phyloP scores from a whole-genome alignment of 169 alveolate species.

The Eimeria brunetti region DNA sequence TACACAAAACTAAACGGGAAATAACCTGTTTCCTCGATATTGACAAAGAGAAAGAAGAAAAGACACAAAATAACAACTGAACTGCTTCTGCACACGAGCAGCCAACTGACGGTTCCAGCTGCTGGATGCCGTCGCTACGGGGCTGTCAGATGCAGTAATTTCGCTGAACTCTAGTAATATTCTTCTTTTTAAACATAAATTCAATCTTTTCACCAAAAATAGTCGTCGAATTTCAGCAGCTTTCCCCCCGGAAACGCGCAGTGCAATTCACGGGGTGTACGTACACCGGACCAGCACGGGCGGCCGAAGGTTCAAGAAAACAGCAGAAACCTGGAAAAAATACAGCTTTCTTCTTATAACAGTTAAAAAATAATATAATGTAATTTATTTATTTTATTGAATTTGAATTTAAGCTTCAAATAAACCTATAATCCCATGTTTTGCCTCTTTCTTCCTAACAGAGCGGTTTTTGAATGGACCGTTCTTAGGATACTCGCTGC shows the following conservation, averaged over 20 bases:
- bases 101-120: too few species aligned
- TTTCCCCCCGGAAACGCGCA: background rate
- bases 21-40: background rate
- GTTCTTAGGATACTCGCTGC: background rate
- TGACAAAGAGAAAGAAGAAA: background rate
- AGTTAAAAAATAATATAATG: too few species aligned
- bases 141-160: background rate
- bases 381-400: too few species aligned
- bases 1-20: background rate
- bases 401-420: too few species aligned
- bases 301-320: too few species aligned
- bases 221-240: background rate
- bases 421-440: too few species aligned
- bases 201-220: background rate
- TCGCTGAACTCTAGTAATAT: background rate
- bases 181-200: background rate
- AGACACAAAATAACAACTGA: background rate
- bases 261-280: background rate
- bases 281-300: constrained; percentile 1
- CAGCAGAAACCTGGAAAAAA: background rate
- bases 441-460: background rate
- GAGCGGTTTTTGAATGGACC: background rate
- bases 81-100: background rate
- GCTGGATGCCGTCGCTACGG: background rate
- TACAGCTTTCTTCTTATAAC: too few species aligned